phyloP scores from a whole-genome alignment of 306 rosid species.

The Biancaea sappan region DNA sequence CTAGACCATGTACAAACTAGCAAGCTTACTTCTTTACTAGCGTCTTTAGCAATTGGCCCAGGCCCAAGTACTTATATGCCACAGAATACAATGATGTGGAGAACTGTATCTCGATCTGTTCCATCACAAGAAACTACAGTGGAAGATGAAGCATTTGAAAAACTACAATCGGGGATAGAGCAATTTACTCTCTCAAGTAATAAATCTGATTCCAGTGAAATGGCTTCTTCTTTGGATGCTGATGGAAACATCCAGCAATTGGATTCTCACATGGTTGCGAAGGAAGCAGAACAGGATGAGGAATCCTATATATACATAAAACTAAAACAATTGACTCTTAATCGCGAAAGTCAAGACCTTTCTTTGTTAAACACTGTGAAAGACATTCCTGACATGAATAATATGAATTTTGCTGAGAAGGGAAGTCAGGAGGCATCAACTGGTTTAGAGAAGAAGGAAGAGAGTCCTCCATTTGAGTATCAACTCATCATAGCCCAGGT shows the following conservation, averaged over 20 bases:
- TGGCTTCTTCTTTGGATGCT: conserved; percentile 36
- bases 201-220: conserved; percentile 40
- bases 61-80: conserved; percentile 41
- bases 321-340: conserved; percentile 55
- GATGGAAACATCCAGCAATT: conserved; percentile 37
- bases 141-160: conserved; percentile 38
- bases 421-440: conserved; percentile 11
- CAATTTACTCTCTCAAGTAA: conserved; percentile 19
- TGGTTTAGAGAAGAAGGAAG: conserved; percentile 40
- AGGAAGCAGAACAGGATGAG: conserved; percentile 46
- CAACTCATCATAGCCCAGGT: conserved; percentile 47
- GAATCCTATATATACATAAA: conserved; percentile 43
- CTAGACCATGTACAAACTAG: conserved; percentile 72
- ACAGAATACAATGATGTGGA: conserved; percentile 36
- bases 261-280: conserved; percentile 36
- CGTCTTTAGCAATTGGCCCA: conserved; percentile 48
- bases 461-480: conserved; percentile 34
- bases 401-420: neutral
- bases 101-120: conserved; percentile 30
- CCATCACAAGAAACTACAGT: conserved; percentile 34
- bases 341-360: conserved; percentile 32
- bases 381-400: neutral
- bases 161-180: conserved; percentile 18
- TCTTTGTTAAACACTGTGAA: conserved; percentile 27
- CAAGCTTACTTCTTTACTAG: conserved; percentile 51